phyloP scores from a whole-genome alignment of 2,329 filamentous ascomycete genomes.

The Xylaria sp. region DNA sequence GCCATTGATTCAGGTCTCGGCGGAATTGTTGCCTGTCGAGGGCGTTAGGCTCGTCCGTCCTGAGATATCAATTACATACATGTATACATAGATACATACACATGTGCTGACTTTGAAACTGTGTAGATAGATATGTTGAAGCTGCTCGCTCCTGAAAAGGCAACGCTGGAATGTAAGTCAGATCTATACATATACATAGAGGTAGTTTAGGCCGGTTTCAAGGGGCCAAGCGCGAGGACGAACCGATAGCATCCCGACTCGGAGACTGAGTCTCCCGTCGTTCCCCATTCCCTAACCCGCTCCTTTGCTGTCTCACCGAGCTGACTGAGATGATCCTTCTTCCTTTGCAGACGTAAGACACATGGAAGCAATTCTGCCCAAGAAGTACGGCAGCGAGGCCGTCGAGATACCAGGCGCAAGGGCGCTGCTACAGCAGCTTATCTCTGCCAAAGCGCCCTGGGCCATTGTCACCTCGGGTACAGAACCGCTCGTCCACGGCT shows the following conservation, averaged over 20 bases:
- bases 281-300: conserved; percentile 9
- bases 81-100: too few relatives aligned
- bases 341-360: conserved; percentile 73
- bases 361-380: conserved; percentile 81
- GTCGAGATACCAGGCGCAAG: conserved; percentile 87
- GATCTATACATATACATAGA: conserved; percentile 35
- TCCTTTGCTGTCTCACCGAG: conserved; percentile 25
- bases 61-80: neutral
- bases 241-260: neutral
- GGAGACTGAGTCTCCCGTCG: conserved; percentile 23
- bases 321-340: conserved; percentile 30
- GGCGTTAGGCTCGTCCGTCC: neutral
- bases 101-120: conserved; percentile 15
- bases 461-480: conserved; percentile 86
- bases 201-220: conserved; percentile 1
- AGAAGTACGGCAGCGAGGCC: conserved; percentile 79
- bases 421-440: conserved; percentile 73
- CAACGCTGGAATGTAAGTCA: conserved; percentile 88
- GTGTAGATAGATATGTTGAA: conserved; percentile 78
- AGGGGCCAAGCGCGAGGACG: conserved; percentile 23
- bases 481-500: conserved; percentile 72
- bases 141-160: conserved; percentile 82
- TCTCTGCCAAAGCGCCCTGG: conserved; percentile 74
- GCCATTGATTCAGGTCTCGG: conserved; percentile 16
- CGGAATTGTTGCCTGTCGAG: conserved; percentile 9